A percentile compares a stretch with the other conserved stretches of the same genome.
phyloP scores from a whole-genome alignment of 805 yeast genomes.

The Starmerella gropengiesseri region DNA sequence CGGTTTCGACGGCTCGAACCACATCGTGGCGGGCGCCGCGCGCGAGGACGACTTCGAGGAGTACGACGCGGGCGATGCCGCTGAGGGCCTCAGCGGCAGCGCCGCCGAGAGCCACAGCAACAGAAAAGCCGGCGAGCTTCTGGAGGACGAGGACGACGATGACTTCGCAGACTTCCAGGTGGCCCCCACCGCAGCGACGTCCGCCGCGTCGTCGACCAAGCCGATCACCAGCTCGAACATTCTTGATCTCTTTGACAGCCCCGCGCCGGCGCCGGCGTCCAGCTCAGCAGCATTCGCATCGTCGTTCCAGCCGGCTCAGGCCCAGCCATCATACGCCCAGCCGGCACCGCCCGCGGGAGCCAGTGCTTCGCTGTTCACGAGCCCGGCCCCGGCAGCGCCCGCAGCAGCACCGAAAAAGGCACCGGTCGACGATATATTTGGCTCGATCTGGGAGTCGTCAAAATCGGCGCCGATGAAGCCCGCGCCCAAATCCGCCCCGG shows the following conservation, averaged over 20 bases:
- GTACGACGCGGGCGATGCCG: constrained; percentile 25
- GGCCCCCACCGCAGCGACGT: constrained; percentile 36
- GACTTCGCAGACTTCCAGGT: constrained; percentile 56
- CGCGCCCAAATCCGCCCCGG: constrained; percentile 3
- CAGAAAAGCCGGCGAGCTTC: neutral
- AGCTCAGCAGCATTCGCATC: too few relatives aligned
- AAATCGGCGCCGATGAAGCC: constrained; percentile 20
- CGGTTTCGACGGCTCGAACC: constrained; percentile 30
- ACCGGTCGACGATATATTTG: constrained; percentile 31
- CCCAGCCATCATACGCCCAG: neutral
- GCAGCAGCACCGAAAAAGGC: constrained; percentile 19
- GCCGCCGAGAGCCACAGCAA: neutral
- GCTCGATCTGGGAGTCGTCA: constrained; percentile 31
- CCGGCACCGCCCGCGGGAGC: constrained; percentile 18
- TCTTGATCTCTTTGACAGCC: constrained; percentile 23
- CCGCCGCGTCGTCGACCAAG: constrained; percentile 22
- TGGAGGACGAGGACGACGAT: constrained; percentile 40
- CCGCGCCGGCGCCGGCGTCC: constrained; percentile 18
- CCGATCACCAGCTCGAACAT: constrained; percentile 18
- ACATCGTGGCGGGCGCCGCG: constrained; percentile 26
- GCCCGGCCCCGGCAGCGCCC: neutral
- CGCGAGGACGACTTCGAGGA: constrained; percentile 34
- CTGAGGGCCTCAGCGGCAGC: neutral
- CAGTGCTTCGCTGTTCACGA: constrained; percentile 2
- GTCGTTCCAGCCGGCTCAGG: constrained; percentile 8